Percentiles rank a stretch among this genome's conserved stretches.
phyloP scores from a whole-genome alignment of 306 rosid genomes.

The Pterocarpus santalinus region DNA sequence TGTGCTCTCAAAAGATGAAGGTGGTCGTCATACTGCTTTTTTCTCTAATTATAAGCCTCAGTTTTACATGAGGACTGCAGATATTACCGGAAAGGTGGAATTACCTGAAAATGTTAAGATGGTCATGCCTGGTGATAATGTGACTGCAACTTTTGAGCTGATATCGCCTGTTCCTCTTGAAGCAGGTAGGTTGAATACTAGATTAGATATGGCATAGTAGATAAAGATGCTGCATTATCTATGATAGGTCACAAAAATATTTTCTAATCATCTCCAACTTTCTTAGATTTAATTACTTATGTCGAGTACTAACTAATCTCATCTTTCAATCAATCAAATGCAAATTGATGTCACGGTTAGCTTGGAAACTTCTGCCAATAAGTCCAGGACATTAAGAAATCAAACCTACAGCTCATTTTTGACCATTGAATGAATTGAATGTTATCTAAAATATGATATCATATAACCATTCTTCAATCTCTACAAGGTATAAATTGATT shows the following conservation, averaged over 20 bases:
- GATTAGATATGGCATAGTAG: conserved; percentile 18
- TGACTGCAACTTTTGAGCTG: conserved; percentile 83
- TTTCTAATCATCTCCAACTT: not conserved
- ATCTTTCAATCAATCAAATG: not conserved
- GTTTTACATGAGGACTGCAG: conserved; percentile 93
- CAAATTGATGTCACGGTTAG: not conserved
- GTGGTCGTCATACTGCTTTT: conserved; percentile 95
- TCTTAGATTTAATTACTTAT: not conserved
- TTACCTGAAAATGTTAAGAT: conserved; percentile 83
- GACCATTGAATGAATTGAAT: no score
- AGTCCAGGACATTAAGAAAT: not conserved
- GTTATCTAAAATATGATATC: not conserved
- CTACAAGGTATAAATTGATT: not conserved
- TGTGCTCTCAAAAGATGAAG: conserved; percentile 93
- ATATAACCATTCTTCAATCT: not conserved
- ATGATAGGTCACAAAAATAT: conserved; percentile 9
- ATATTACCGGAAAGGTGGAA: conserved; percentile 84
- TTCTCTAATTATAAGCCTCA: conserved; percentile 94
- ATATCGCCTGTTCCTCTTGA: conserved; percentile 90
- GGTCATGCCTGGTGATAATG: conserved; percentile 98
- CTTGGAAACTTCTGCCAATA: not conserved
- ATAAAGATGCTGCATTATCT: conserved; percentile 32
- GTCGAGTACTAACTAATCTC: not conserved
- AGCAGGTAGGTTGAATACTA: conserved; percentile 60
- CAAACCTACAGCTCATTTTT: not conserved